These are phyloP conservation scores for Saturnispora mendoncae DNA, from an alignment of 805 yeast genomes.

Conservation along the genomic window DNA sequence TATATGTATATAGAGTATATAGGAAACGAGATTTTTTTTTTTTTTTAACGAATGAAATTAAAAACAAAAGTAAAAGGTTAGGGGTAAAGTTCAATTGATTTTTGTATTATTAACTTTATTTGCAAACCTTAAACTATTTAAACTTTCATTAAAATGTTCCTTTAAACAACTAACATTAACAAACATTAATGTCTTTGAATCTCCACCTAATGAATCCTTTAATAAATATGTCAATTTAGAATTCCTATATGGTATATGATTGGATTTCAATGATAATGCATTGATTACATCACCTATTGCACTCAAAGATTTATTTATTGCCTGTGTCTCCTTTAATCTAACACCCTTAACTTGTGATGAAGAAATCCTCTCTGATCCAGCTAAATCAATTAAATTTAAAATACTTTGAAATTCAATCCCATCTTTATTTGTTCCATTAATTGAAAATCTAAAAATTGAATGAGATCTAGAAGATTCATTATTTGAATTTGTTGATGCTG, in stretches of 20 bases:
- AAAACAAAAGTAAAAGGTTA: no score
- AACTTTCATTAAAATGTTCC: slow-evolving; percentile 61
- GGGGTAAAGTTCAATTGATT: background rate
- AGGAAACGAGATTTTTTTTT: background rate
- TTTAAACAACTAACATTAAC: slow-evolving; percentile 72
- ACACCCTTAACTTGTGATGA: slow-evolving; percentile 74
- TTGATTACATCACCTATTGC: slow-evolving; percentile 81
- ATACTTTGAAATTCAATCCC: slow-evolving; percentile 38
- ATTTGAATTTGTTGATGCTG: slow-evolving; percentile 76
- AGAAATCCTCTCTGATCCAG: slow-evolving; percentile 84
- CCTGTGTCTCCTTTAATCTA: slow-evolving; percentile 75
- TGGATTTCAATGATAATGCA: slow-evolving; percentile 25
- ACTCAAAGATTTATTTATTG: slow-evolving; percentile 82
- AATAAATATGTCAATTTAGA: slow-evolving; percentile 74
- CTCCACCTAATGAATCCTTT: slow-evolving; percentile 76
- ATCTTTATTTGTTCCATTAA: slow-evolving; percentile 47
- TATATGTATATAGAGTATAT: slow-evolving; percentile 1
- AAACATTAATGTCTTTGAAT: slow-evolving; percentile 87
- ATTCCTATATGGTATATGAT: slow-evolving; percentile 60
- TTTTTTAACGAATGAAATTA: no score
- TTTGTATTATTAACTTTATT: slow-evolving; percentile 61
- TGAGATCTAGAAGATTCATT: slow-evolving; percentile 89
- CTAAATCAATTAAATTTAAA: slow-evolving; percentile 78
- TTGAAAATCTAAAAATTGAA: slow-evolving; percentile 59
- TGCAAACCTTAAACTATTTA: slow-evolving; percentile 84